Evolutionary conservation across 768 basidiomycete genomes (phyloP), one percentile per base, ranked within the genome.

Genomic region (Boletus edulis): DNA sequence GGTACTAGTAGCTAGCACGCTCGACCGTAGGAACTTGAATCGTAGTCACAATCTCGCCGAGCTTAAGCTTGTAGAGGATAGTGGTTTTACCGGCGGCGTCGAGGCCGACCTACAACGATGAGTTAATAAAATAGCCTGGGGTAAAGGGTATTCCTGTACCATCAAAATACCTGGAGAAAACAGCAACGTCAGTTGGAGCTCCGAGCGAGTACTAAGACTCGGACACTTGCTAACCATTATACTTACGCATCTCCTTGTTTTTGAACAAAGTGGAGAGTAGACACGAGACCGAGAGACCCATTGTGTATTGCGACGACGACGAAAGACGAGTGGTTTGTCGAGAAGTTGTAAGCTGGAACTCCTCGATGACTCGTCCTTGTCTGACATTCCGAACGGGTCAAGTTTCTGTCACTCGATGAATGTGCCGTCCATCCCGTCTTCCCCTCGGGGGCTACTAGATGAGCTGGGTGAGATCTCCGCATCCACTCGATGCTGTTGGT

Each of bases 31-130:
- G 22, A 22, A 22, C 22, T 22, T 22, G 97, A 74, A 99, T 99
- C 62, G 97, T 99, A 62, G 97, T 98, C 74, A 99, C 97, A 76
- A 98, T 98, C 82, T 99, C 97, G 75, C 96, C 97, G 54, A 98
- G 86, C 81, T 98, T 98, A 72, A 98, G 83, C 82, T 98, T 99
- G 85, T 97, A 99, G 64, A 99, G 81, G 67, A 98, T 99, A 70
- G 91, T 93, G 62, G 94, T 97, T 78, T 98, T 97, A 80, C 95
- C 95, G 65, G 96, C 96, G 67, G 97, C 97, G 72, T 99, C 97
- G 68, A 99, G 92, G 78, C 97, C 97, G 71, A 99, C 96, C 96
- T 91, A 49, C 49, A 27, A 44, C 53, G 24, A 45, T 34, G 32
- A 18, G 29, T 62, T 31, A 38, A 47, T 46, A 43, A 54, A 52